Evolutionary conservation across 2,329 filamentous ascomycete genomes (phyloP), one percentile per base, ranked within the genome.

Genomic region (Geosmithia morbida): DNA sequence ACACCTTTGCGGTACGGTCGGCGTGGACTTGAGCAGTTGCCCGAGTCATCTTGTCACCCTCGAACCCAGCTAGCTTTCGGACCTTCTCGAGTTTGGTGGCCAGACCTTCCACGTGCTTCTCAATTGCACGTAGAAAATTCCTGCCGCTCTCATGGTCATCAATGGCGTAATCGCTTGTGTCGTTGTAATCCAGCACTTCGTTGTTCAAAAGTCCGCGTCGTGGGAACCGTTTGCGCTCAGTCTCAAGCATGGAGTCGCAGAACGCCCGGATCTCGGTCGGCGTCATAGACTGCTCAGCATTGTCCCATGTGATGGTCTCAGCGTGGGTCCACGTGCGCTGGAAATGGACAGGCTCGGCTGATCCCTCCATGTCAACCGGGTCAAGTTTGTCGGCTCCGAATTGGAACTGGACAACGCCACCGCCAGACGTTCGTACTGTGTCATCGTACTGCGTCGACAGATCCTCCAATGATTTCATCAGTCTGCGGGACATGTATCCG

Each of bases 401-500:
- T 59, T 95, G 88, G 67, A 98, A 97, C 61, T 98, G 92, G 2
- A 98, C 88, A 51, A 98, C 84, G 30, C 81, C 82, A 7, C 85
- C 85, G 2, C 83, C 83, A 1, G 89, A 96, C 26, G 90, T 97
- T 48, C 92, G 80, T 1, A 98, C 90, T 0, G 92, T 98, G 57
- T 94, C 79, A 57, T 98, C 92, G 57, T 98, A 98, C 56, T 88
- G 81, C 1, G 86, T 87, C 1, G 89, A 95, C 2, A 97, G 69
- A 70, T 98, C 92, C 61, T 98, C 92, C 45, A 98, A 68, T 2
- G 87, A 95, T 66, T 98, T 98, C 90, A 98, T 98, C 60, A 98
- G 65, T 55, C 92, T 82, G 67, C 92, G 83, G 52, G 90, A 97
- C 92, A 98, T 98, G 67, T 98, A 98, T 53, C 92, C 92, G 11